phyloP scores from a whole-genome alignment of 2,329 filamentous ascomycete genomes.

The Thermochaetoides dissita region DNA sequence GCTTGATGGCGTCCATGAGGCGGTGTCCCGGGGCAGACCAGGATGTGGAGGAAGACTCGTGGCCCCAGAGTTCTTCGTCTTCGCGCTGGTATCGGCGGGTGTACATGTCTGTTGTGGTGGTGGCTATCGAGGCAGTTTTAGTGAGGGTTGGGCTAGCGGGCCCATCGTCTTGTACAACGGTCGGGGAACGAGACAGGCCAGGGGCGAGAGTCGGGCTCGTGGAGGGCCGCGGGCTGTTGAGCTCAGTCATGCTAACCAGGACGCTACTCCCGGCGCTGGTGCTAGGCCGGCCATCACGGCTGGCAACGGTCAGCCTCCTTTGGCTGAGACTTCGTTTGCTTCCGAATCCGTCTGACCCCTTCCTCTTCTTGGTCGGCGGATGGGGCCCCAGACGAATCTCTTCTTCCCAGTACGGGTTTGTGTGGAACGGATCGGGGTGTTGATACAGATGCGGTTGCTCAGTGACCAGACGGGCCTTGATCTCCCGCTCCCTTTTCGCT shows the following conservation, averaged over 20 bases:
- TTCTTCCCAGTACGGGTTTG: constrained; percentile 78
- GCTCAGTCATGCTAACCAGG: constrained; percentile 19
- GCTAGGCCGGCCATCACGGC: constrained; percentile 30
- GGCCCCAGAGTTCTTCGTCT: constrained; percentile 76
- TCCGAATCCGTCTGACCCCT: constrained; percentile 21
- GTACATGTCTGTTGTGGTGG: constrained; percentile 52
- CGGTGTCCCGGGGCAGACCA: constrained; percentile 34
- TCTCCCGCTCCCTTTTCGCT: constrained; percentile 52
- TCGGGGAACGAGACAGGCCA: constrained; percentile 27
- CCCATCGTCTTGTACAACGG: constrained; percentile 33
- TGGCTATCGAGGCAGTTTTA: constrained; percentile 22
- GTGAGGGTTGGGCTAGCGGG: constrained; percentile 25
- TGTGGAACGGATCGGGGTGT: constrained; percentile 71
- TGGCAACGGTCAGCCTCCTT: constrained; percentile 44
- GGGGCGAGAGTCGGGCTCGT: constrained; percentile 17
- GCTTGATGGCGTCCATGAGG: constrained; percentile 43
- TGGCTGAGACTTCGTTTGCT: constrained; percentile 43
- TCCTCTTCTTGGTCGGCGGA: constrained; percentile 45
- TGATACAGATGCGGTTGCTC: constrained; percentile 62
- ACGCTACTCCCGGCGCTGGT: constrained; percentile 25
- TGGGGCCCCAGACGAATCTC: constrained; percentile 74
- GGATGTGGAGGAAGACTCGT: constrained; percentile 31
- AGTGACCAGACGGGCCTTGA: constrained; percentile 49
- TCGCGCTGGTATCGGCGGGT: constrained; percentile 68
- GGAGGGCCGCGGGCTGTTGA: constrained; percentile 10